These are phyloP conservation scores for Secale cereale DNA, from an alignment of 176 grass and related monocot species.

Conservation along the genomic window DNA sequence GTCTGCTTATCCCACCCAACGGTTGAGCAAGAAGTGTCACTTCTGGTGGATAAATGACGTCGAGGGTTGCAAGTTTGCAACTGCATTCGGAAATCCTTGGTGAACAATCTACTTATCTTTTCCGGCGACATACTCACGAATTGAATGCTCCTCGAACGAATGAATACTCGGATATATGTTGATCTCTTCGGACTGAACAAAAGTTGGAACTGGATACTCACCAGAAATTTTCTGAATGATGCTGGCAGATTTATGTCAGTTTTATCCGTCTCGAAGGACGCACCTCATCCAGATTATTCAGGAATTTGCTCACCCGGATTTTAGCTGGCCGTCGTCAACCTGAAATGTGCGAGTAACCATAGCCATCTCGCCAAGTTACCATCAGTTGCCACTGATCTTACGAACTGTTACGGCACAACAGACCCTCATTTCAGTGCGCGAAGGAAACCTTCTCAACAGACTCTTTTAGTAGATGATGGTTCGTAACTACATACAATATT, in stretches of 20 bases:
- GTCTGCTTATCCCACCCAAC: no score
- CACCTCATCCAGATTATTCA: background rate
- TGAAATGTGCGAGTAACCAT: background rate
- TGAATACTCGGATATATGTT: background rate
- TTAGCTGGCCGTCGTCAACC: no score
- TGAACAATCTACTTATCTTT: no score
- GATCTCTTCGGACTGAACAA: background rate
- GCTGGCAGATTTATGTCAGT: background rate
- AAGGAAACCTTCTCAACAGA: background rate
- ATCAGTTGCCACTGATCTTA: background rate
- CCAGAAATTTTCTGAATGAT: background rate
- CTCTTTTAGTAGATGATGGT: background rate
- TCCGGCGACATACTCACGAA: no score
- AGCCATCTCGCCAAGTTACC: background rate
- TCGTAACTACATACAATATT: background rate
- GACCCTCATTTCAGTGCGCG: background rate
- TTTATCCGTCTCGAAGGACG: constrained; percentile 15
- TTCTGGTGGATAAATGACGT: no score
- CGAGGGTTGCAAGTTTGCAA: no score
- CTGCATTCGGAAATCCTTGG: no score
- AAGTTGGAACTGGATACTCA: background rate
- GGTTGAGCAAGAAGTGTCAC: no score
- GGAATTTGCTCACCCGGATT: background rate
- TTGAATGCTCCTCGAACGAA: background rate
- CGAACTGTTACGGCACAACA: background rate